These are phyloP conservation scores for Wallacemonas sp. DNA, from an alignment of 208 protist genomes.

Conservation along the genomic window DNA sequence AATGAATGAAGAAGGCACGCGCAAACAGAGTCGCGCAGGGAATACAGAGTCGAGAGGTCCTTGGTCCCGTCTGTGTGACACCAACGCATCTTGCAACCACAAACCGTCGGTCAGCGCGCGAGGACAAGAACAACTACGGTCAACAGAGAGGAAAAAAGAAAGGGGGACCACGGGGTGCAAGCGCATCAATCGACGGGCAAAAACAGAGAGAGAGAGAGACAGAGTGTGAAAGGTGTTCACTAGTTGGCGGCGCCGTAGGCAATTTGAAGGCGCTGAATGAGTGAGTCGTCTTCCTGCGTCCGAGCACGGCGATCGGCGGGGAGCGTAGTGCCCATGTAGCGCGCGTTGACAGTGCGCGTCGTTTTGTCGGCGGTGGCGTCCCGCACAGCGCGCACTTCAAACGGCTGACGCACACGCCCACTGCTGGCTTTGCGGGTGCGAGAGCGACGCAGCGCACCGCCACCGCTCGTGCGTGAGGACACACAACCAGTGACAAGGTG, in stretches of 20 bases:
- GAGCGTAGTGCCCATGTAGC: neutral
- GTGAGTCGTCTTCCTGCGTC: slow-evolving; percentile 28
- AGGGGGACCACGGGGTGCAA: neutral
- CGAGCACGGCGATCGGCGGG: slow-evolving; percentile 15
- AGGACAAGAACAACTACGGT: too few relatives aligned
- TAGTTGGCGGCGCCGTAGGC: slow-evolving; percentile 17
- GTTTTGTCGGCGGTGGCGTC: neutral
- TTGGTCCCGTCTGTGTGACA: too few relatives aligned
- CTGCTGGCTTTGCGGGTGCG: neutral
- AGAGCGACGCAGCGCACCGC: neutral
- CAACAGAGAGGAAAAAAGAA: too few relatives aligned
- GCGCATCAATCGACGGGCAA: slow-evolving; percentile 2
- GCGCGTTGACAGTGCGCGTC: neutral
- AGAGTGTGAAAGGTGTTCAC: neutral
- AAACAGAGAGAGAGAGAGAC: slow-evolving; percentile 1
- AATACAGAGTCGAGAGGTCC: too few relatives aligned
- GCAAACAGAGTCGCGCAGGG: too few relatives aligned
- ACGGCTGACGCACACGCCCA: neutral
- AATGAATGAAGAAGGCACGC: slow-evolving; percentile 9
- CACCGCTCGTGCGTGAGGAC: neutral
- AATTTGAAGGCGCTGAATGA: slow-evolving; percentile 26
- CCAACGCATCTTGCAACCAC: too few relatives aligned
- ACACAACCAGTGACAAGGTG: slow-evolving; percentile 13
- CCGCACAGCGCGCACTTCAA: slow-evolving; percentile 3
- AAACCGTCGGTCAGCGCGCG: too few relatives aligned